Evolutionary conservation across 2,329 filamentous ascomycete genomes (phyloP).

Genomic region (Colletotrichum sojae): DNA sequence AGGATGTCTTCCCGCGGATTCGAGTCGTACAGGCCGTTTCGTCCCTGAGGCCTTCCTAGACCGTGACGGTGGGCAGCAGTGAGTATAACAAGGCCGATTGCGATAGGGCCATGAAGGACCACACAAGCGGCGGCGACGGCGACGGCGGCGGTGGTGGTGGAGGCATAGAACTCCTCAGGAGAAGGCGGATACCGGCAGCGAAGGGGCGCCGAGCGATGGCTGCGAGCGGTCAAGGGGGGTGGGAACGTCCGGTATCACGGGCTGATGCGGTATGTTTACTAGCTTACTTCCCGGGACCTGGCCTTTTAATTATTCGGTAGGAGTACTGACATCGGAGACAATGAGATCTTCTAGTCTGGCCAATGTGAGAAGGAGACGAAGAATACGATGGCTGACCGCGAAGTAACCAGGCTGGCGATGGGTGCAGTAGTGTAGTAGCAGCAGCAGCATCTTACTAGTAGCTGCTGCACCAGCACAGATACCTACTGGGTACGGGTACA

Average conservation of each 20-base stretch:
- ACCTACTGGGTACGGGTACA: neutral
- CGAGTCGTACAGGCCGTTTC: too few species aligned
- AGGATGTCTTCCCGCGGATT: too few species aligned
- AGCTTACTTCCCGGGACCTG: neutral
- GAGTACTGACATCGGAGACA: too few species aligned
- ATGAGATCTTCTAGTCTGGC: too few species aligned
- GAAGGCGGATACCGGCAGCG: slow-evolving; percentile 27
- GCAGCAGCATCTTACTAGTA: too few species aligned
- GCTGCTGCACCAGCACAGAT: neutral
- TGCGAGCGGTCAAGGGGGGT: slow-evolving; percentile 4
- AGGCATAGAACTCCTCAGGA: too few species aligned
- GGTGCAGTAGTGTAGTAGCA: neutral
- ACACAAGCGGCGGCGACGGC: neutral
- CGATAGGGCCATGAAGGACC: neutral
- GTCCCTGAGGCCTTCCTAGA: neutral
- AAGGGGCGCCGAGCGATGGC: slow-evolving; percentile 10
- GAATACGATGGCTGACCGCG: neutral
- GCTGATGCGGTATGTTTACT: neutral
- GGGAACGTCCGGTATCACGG: slow-evolving; percentile 14
- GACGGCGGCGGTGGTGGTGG: neutral
- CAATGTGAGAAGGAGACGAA: neutral
- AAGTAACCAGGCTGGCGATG: slow-evolving; percentile 12
- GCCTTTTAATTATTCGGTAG: neutral
- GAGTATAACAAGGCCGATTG: neutral
- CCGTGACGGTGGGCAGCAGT: neutral